A percentile compares a stretch with the other conserved stretches of the same genome.
phyloP scores from a whole-genome alignment of 306 rosid species.

The Rosa chinensis region DNA sequence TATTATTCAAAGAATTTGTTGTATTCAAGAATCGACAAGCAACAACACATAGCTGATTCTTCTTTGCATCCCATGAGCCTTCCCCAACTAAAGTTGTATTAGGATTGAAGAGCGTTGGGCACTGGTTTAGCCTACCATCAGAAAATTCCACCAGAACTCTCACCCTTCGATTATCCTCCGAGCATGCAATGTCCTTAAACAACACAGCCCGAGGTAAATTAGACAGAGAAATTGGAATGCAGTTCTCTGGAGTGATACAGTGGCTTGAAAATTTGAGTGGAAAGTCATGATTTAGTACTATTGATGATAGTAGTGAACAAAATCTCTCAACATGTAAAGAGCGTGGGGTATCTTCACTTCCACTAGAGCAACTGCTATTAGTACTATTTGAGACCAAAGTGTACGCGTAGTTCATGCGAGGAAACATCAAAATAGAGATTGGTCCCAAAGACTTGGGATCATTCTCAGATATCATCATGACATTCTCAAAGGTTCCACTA shows the following conservation, averaged over 20 bases:
- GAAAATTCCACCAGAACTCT: conserved; percentile 33
- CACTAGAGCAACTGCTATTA: background rate
- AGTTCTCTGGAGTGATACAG: conserved; percentile 41
- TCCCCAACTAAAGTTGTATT: conserved; percentile 45
- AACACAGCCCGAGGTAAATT: conserved; percentile 33
- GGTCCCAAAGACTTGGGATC: conserved; percentile 28
- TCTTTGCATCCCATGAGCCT: conserved; percentile 53
- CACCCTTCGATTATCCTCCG: conserved; percentile 10
- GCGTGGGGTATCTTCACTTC: conserved; percentile 14
- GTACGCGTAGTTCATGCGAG: conserved; percentile 34
- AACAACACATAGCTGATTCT: conserved; percentile 30
- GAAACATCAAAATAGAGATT: conserved; percentile 43
- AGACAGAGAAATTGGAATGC: conserved; percentile 34
- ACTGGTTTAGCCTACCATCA: background rate
- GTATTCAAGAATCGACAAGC: conserved; percentile 38
- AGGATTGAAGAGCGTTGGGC: conserved; percentile 23
- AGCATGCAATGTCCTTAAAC: conserved; percentile 36
- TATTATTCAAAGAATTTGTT: conserved; percentile 20
- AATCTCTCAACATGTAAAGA: conserved; percentile 11
- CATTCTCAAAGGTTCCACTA: conserved; percentile 51
- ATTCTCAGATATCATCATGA: conserved; percentile 22
- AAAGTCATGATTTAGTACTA: conserved; percentile 13
- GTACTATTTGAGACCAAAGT: conserved; percentile 33
- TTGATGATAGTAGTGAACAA: conserved; percentile 26
- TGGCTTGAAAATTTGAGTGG: conserved; percentile 32